Conservation (phyloP, 371 early-diverging fungal genomes). For the Scutellospora calospora region DNA sequence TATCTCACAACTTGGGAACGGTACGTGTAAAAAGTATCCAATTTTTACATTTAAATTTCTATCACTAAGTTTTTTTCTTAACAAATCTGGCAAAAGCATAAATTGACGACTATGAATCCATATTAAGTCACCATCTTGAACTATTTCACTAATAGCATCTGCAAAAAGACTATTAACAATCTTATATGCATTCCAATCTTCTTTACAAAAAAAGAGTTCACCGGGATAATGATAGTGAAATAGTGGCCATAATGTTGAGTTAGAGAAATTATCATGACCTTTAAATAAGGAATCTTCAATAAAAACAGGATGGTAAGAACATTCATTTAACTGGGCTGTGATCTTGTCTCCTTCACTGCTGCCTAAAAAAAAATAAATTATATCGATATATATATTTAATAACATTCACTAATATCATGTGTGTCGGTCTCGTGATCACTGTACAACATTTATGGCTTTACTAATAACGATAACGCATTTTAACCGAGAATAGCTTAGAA, state of each 20-base stretch:
- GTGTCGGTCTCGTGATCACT: no score
- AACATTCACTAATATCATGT: no score
- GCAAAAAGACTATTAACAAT: slow-evolving; percentile 93
- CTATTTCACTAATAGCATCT: slow-evolving; percentile 80
- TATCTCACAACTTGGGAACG: slow-evolving; percentile 97
- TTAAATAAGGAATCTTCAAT: slow-evolving; percentile 96
- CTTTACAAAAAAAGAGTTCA: slow-evolving; percentile 93
- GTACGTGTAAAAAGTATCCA: slow-evolving; percentile 99
- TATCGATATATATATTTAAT: no score
- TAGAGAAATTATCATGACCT: slow-evolving; percentile 99
- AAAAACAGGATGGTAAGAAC: slow-evolving; percentile 97
- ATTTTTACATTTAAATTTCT: slow-evolving; percentile 82
- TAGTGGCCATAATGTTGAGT: slow-evolving; percentile 98
- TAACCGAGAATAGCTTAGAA: no score
- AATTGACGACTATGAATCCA: slow-evolving; percentile 99
- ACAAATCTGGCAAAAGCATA: slow-evolving; percentile 94
- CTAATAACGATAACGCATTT: no score
- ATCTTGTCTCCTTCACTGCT: no score
- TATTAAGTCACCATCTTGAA: slow-evolving; percentile 94
- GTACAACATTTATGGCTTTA: no score
- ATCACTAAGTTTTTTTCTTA: slow-evolving; percentile 64
- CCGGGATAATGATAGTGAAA: slow-evolving; percentile 97
- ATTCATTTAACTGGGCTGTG: slow-evolving; percentile 62
- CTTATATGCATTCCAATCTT: slow-evolving; percentile 96
- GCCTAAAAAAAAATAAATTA: no score